phyloP scores from a whole-genome alignment of 177 flowering plant genomes.

The Vitis hybrid region DNA sequence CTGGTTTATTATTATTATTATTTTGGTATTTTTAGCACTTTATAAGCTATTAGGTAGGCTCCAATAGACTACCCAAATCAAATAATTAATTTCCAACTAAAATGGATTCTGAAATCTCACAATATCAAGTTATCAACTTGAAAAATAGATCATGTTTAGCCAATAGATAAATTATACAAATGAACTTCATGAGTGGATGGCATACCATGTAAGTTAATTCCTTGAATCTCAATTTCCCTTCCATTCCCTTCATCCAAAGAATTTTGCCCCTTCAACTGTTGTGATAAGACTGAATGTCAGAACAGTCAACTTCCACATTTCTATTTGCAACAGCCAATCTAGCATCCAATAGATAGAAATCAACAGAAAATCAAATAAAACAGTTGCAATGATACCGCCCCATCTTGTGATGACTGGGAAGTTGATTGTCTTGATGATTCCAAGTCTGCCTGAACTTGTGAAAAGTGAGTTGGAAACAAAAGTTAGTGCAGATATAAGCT shows the following conservation, averaged over 20 bases:
- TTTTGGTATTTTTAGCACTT: too few relatives aligned
- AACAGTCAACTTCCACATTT: not conserved
- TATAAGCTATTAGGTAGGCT: too few relatives aligned
- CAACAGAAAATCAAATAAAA: not conserved
- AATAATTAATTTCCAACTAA: too few relatives aligned
- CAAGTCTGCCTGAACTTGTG: conserved; percentile 38
- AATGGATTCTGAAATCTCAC: too few relatives aligned
- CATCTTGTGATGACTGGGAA: conserved; percentile 29
- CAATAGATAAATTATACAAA: too few relatives aligned
- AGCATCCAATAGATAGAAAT: not conserved
- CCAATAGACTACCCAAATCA: too few relatives aligned
- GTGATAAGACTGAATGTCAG: conserved; percentile 12
- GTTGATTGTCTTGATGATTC: conserved; percentile 44
- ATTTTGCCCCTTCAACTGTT: conserved; percentile 56
- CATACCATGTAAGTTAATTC: conserved; percentile 35
- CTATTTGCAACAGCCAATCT: too few relatives aligned
- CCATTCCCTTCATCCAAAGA: conserved; percentile 46
- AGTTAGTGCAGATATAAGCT: not conserved
- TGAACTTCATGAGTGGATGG: too few relatives aligned
- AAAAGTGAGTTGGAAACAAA: not conserved
- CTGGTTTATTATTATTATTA: too few relatives aligned
- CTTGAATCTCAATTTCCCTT: conserved; percentile 29
- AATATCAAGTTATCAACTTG: too few relatives aligned
- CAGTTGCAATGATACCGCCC: conserved; percentile 25
- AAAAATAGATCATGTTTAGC: too few relatives aligned